Base-by-base conservation (phyloP, 768 basidiomycete genomes). In the Mycena kentingensis region DNA sequence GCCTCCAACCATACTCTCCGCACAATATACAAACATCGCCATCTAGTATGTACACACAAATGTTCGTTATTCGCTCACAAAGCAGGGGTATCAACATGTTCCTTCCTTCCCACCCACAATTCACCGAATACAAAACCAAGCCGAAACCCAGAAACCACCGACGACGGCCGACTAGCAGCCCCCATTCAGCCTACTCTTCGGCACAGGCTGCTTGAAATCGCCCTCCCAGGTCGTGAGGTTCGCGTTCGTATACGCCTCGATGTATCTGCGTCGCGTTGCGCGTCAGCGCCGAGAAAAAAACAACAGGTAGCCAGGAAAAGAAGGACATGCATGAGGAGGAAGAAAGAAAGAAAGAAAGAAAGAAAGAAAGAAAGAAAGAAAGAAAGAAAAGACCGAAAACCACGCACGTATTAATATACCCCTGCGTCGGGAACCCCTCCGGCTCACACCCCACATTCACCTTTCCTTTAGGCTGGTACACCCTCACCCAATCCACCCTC, bases 401-500 rank as follows among this genome's bases (percentile, higher is more conserved):
- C 24, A 77, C 78, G 63, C 67, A 88, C 84, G 77, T 71, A 19
- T 85, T 64, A 60, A 95, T 96, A 65, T 96, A 97, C 2, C 78
- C 70, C 12, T 73, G 65, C 0, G 94, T 97, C 0, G 94, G 93
- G 66, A 79, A 84, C 15, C 80, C 77, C 7, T 67, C 59, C 3
- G 93, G 92, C 61, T 93, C 88, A 57, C 86, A 88, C 1, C 85
- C 83, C 44, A 85, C 70, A 57, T 83, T 83, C 29, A 73, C 63
- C 3, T 67, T 63, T 54, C 77, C 69, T 34, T 70, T 63, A 12
- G 73, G 74, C 60, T 87, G 85, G 58, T 87, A 88, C 16, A 97
- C 88, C 2, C 93, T 82, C 47, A 95, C 82, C 55, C 84, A 95
- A 63, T 96, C 93, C 46, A 94, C 72, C 52, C 73, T 73, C 88